phyloP scores from a whole-genome alignment of 2,329 filamentous ascomycete genomes.

The Pochonia chlamydosporia region DNA sequence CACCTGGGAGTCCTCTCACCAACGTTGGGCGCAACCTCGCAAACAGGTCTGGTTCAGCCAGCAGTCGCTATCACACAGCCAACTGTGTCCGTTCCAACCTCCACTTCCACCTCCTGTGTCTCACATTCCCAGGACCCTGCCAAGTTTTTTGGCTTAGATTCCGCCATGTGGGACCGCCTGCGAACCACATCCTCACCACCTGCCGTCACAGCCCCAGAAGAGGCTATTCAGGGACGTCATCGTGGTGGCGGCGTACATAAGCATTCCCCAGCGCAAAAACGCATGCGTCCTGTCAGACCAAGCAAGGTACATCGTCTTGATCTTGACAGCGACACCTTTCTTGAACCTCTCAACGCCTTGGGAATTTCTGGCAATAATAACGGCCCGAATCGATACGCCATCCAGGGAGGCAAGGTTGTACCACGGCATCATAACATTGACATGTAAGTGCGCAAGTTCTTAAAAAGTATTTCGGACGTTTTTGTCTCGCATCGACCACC shows the following conservation, averaged over 20 bases:
- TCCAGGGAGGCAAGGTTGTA: conserved; percentile 26
- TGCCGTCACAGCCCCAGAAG: not conserved
- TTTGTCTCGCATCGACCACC: not conserved
- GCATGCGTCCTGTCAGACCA: conserved; percentile 1
- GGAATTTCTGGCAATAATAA: conserved; percentile 17
- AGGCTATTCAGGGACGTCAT: conserved; percentile 1
- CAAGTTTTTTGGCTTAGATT: not conserved
- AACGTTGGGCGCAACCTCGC: too few species aligned
- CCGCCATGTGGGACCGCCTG: conserved; percentile 13
- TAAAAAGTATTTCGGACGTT: not conserved
- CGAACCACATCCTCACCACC: conserved; percentile 1
- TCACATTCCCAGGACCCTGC: not conserved
- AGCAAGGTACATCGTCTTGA: conserved; percentile 3
- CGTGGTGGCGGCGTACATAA: not conserved
- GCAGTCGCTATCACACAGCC: too few species aligned
- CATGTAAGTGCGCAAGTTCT: conserved; percentile 20
- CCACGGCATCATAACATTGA: conserved; percentile 17
- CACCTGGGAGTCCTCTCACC: too few species aligned
- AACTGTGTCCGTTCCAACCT: too few species aligned
- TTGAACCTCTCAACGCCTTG: conserved; percentile 23
- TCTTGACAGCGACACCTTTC: conserved; percentile 12
- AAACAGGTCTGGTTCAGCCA: too few species aligned
- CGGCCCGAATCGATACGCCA: conserved; percentile 23
- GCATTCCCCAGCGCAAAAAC: not conserved
- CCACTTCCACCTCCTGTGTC: not conserved